phyloP scores from a whole-genome alignment of 1,284 basidiomycete genomes.

The Irpex lacteus region DNA sequence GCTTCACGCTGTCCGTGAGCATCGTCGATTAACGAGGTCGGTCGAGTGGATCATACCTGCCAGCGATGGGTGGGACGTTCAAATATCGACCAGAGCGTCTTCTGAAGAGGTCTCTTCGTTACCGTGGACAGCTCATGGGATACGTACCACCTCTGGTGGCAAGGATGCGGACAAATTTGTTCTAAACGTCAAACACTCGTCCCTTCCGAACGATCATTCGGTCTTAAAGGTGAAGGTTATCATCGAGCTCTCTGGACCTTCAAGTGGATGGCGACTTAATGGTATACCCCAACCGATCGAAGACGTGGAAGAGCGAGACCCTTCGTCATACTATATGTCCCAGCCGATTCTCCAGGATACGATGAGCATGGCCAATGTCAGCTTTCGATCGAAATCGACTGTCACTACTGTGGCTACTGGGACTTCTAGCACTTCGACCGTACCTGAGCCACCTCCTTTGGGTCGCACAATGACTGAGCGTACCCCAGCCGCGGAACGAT shows the following conservation, averaged over 20 bases:
- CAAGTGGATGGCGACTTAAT: constrained; percentile 77
- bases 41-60: constrained; percentile 81
- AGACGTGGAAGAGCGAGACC: constrained; percentile 62
- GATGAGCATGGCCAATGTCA: constrained; percentile 65
- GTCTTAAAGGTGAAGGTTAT: constrained; percentile 77
- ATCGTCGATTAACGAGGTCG: constrained; percentile 65
- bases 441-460: constrained; percentile 34
- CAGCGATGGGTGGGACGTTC: constrained; percentile 89
- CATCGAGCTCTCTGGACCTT: constrained; percentile 81
- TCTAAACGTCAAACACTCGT: constrained; percentile 70
- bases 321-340: constrained; percentile 49
- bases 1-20: constrained; percentile 60
- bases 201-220: constrained; percentile 69
- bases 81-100: constrained; percentile 66
- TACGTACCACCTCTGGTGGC: constrained; percentile 40
- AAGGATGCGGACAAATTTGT: constrained; percentile 54
- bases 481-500: constrained; percentile 66
- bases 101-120: constrained; percentile 70
- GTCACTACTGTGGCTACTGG: constrained; percentile 23
- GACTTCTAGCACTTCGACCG: constrained; percentile 25
- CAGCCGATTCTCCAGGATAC: constrained; percentile 67
- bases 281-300: constrained; percentile 75
- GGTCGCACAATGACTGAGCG: constrained; percentile 44
- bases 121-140: constrained; percentile 74
- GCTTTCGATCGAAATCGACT: constrained; percentile 62